Evolutionary conservation across 345 rosid genomes (phyloP).

Genomic region (Acer yangbiense): DNA sequence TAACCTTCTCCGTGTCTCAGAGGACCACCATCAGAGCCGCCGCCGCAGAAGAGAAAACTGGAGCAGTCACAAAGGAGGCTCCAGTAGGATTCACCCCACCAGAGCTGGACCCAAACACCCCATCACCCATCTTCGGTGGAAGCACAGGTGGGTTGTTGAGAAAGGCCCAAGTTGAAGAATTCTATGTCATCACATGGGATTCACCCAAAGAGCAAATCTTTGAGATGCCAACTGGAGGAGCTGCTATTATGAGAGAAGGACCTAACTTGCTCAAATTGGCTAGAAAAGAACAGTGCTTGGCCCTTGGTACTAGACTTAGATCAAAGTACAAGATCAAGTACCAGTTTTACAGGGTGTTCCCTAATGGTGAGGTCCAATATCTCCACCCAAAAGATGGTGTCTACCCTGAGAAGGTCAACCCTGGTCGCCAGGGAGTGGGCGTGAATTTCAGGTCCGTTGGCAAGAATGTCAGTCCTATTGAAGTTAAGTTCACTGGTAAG

Average conservation of each 20-base stretch:
- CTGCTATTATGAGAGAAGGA: constrained; percentile 95
- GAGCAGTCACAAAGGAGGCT: constrained; percentile 43
- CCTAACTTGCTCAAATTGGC: constrained; percentile 89
- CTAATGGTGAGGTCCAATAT: constrained; percentile 90
- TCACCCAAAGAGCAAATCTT: constrained; percentile 92
- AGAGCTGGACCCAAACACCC: constrained; percentile 78
- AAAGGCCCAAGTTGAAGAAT: constrained; percentile 90
- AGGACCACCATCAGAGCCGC: constrained; percentile 43
- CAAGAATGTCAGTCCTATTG: constrained; percentile 82
- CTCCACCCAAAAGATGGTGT: constrained; percentile 95
- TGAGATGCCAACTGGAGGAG: constrained; percentile 97
- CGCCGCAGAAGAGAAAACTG: constrained; percentile 30
- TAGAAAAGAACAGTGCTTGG: constrained; percentile 95
- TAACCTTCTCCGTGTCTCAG: constrained; percentile 38
- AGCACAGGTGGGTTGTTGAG: constrained; percentile 81
- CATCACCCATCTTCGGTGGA: constrained; percentile 91
- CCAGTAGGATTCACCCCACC: constrained; percentile 90
- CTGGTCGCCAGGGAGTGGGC: constrained; percentile 88
- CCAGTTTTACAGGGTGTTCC: constrained; percentile 95
- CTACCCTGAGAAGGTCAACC: constrained; percentile 93
- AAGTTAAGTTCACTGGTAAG: constrained; percentile 97
- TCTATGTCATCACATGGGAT: constrained; percentile 94
- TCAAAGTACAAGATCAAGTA: constrained; percentile 98
- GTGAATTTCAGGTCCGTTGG: constrained; percentile 83
- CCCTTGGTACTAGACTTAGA: constrained; percentile 85